A percentile compares a stretch with the other conserved stretches of the same genome.
These are phyloP conservation scores for Quercus tomentella DNA, from an alignment of 331 rosid species.

Conservation along the genomic window DNA sequence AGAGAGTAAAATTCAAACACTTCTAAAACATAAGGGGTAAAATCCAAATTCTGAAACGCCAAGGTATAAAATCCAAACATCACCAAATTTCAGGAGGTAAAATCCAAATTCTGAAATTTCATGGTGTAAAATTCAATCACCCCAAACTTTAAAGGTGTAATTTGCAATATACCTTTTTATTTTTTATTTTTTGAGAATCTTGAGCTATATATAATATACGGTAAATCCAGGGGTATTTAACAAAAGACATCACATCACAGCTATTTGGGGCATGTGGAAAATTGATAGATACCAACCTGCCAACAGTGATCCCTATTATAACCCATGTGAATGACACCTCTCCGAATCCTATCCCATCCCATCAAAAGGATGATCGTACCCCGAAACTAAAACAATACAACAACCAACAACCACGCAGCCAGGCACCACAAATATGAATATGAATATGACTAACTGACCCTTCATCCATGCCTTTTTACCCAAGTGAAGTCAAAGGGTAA, in stretches of 20 bases:
- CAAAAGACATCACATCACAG: not conserved
- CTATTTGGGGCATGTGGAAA: not conserved
- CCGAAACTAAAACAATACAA: not conserved
- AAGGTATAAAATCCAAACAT: too few species aligned
- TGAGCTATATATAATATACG: not conserved
- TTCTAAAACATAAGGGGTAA: too few species aligned
- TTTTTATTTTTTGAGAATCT: too few species aligned
- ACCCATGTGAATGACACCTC: not conserved
- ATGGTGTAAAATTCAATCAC: too few species aligned
- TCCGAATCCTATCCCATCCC: not conserved
- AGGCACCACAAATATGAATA: too few species aligned
- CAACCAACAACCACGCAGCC: too few species aligned
- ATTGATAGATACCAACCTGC: not conserved
- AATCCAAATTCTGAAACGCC: rapidly evolving
- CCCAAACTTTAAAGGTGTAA: rapidly evolving
- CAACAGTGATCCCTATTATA: not conserved
- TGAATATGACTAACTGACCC: too few species aligned
- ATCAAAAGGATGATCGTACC: not conserved
- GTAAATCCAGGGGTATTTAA: not conserved
- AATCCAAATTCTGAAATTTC: rapidly evolving
- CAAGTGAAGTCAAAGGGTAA: not conserved
- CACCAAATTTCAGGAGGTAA: rapidly evolving
- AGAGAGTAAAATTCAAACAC: too few species aligned
- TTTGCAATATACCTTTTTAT: rapidly evolving
- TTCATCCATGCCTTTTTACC: not conserved